A percentile compares a stretch with the other conserved stretches of the same genome.
Evolutionary conservation across 192 early-diverging fungal species (phyloP).

Genomic region (Phlyctochytrium bullatum): DNA sequence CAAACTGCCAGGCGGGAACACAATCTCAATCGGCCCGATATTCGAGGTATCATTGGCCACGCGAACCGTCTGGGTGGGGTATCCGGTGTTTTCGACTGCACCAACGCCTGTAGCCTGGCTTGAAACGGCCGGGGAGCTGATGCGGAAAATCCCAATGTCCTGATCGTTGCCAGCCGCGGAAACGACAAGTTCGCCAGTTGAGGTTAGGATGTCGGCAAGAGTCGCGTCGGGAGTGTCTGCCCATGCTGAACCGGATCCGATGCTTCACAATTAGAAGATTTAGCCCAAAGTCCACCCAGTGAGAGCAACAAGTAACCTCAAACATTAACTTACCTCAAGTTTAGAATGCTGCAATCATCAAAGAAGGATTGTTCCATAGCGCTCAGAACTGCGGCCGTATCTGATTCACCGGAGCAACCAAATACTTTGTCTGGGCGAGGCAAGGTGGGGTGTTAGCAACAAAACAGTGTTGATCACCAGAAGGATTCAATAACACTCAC

Average conservation of each 20-base stretch:
- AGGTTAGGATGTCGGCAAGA: constrained; percentile 50
- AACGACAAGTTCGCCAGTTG: constrained; percentile 48
- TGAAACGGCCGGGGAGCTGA: not conserved
- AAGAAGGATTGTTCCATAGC: constrained; percentile 66
- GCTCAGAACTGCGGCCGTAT: constrained; percentile 70
- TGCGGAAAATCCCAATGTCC: constrained; percentile 4
- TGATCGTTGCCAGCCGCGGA: constrained; percentile 71
- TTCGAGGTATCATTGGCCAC: not conserved
- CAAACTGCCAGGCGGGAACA: not conserved
- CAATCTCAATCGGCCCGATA: not conserved
- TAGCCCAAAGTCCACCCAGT: no score
- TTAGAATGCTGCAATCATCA: constrained; percentile 76
- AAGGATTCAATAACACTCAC: constrained; percentile 47
- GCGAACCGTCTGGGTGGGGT: not conserved
- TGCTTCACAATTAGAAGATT: constrained; percentile 22
- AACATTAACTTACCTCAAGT: constrained; percentile 59
- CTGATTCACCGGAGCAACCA: constrained; percentile 59
- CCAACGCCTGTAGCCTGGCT: not conserved
- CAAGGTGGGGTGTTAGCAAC: not conserved
- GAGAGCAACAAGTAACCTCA: no score
- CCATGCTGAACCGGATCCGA: constrained; percentile 66
- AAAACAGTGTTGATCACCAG: constrained; percentile 2
- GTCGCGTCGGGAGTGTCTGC: constrained; percentile 57
- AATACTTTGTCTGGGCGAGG: constrained; percentile 36
- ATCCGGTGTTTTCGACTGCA: not conserved